Base-by-base conservation (phyloP, 805 yeast genomes). In the Isabelozyma rhagii region DNA sequence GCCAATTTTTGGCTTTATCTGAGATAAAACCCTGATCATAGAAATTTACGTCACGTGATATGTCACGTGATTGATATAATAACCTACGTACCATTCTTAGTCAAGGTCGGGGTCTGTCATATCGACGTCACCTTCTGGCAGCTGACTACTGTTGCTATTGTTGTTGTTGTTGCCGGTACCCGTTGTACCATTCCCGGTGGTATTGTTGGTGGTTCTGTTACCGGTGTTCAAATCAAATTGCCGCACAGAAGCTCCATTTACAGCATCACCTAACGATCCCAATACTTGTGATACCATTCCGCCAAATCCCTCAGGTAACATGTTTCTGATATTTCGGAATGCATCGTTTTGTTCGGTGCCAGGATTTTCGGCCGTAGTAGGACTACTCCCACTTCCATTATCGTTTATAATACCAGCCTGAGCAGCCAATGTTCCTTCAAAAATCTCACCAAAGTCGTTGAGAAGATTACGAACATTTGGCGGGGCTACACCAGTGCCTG, bases 361-460 rank as follows among this genome's bases (percentile, higher is more conserved):
- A 2, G 52, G 13, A 14, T 39, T 38, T 18, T 25, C 21, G 15
- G 40, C 45, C 41, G 44, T 25, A 36, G 41, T 38, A 44, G 46
- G 27, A 25, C 11, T 39, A 3, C 45, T 18, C 7, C 17, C 41
- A 42, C 28, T n/a, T 14, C 9, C 39, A 43, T n/a, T 39, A 25
- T 27, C 29, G 21, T 15, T 34, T 39, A 4, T 7, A 18, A 42
- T 15, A 8, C 38, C 43, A 9, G 36, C 27, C n/a, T 25, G 36
- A 8, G 27, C 31, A 11, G 31, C 44, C 29, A 41, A 11, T 5
- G 27, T 47, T 17, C 60, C 57, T 42, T 61, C 63, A 47, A 62
- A 51, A 21, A 60, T 45, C 28, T 55, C 61, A 2, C 67, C 67
- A 46, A 62, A 52, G 34, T 59, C 58, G 47, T 62, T 62, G 29